A percentile compares a stretch with the other conserved stretches of the same genome.
Evolutionary conservation across 2,329 filamentous ascomycete genomes (phyloP).

Genomic region (Penicillium sp.): DNA sequence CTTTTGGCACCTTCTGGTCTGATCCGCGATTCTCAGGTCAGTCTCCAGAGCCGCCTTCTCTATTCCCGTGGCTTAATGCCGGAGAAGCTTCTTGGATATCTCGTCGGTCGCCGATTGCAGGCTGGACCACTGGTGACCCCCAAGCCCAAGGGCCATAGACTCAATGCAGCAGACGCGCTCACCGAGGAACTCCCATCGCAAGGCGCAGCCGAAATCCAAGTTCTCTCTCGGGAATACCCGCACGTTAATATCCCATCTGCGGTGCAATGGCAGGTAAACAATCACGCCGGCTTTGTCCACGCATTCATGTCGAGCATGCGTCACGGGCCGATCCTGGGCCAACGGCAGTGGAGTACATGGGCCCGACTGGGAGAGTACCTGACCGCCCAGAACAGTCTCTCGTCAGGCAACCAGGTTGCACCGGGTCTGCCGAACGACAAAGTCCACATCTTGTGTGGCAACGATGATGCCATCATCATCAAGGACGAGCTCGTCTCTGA

Average conservation of each 20-base stretch:
- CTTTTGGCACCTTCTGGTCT: constrained; percentile 76
- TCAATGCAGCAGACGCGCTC: constrained; percentile 41
- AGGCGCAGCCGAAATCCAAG: constrained; percentile 37
- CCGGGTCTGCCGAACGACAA: constrained; percentile 42
- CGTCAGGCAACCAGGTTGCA: constrained; percentile 24
- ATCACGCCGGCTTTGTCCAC: constrained; percentile 63
- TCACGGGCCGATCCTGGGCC: constrained; percentile 63
- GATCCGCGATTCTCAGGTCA: constrained; percentile 61
- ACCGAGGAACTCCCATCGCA: constrained; percentile 40
- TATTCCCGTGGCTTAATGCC: constrained; percentile 60
- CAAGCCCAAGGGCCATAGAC: constrained; percentile 30
- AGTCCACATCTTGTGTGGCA: constrained; percentile 63
- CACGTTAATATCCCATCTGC: constrained; percentile 57
- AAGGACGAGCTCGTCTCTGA: constrained; percentile 61
- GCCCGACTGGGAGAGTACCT: constrained; percentile 51
- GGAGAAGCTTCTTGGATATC: constrained; percentile 50
- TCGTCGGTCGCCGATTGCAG: constrained; percentile 50
- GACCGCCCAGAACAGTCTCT: constrained; percentile 36
- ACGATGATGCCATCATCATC: constrained; percentile 63
- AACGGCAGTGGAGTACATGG: constrained; percentile 58
- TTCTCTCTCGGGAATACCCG: constrained; percentile 51
- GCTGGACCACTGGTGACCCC: constrained; percentile 39
- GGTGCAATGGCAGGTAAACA: constrained; percentile 64
- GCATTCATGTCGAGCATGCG: constrained; percentile 69
- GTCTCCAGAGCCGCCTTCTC: constrained; percentile 57